Base-by-base conservation (phyloP, 176 grass and related monocot genomes). In the Urochloa ruziziensis region DNA sequence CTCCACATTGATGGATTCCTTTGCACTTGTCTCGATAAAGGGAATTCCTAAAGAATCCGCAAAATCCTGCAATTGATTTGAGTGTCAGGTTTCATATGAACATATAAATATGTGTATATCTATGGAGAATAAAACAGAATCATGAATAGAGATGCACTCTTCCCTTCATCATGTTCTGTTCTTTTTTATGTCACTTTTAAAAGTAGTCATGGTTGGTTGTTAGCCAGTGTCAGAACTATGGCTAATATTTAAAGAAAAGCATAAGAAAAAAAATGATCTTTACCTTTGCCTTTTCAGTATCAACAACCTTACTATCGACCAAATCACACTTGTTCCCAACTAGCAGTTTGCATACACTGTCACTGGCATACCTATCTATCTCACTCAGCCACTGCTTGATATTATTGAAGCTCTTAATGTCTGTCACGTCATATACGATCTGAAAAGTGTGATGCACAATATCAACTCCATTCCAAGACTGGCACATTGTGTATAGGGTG, bases 281-380 rank as follows among this genome's bases (percentile, higher is more conserved):
- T 88, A 95, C 95, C 90, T 98, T 89, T 62, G 92, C 95, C 77
- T 87, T 91, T 86, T 98, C 92, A 76, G 86, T 91, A 64, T 89
- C 85, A 37, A 98, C 92, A 81, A 95, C 92, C 85, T 94, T 93
- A 80, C 81, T 95, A 7, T 98, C 89, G 62, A 89, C 89, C 79
- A 98, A 85, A 86, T 98, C 95, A 67, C 91, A 93, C 74, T 98
- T 95, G 76, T 98, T 98, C 67, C 95, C 92, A 72, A 98, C 92
- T 52, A 98, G 92, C 71, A 98, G 92, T 88, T 98, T 98, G 92
- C 95, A 95, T 16, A 98, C 92, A 77, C 42, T 91, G 68, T 98
- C 95, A 88, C 89, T 95, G 39, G 95, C 95, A 90, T 95, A 98
- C 85, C 95, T 90, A 85, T 98, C 95, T 84, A 98, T 93, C 84